phyloP scores from a whole-genome alignment of 768 basidiomycete species.

The Lactarius deliciosus region DNA sequence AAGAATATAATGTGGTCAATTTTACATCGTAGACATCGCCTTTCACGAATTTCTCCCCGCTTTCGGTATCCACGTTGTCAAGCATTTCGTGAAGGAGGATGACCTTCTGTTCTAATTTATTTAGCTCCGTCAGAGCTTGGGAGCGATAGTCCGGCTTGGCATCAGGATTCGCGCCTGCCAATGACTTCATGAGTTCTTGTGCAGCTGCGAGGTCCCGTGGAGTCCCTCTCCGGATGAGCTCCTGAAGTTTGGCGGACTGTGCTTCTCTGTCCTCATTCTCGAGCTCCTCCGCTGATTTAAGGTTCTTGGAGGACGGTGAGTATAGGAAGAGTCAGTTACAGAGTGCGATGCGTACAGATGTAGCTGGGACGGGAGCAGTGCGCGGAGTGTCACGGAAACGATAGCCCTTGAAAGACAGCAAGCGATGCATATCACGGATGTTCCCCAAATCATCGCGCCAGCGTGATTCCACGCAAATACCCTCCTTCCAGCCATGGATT shows the following conservation, averaged over 20 bases:
- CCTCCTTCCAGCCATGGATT: conserved; percentile 93
- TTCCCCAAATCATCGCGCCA: conserved; percentile 97
- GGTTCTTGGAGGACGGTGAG: conserved; percentile 49
- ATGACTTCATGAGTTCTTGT: conserved; percentile 94
- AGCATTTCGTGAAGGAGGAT: conserved; percentile 96
- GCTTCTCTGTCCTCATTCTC: conserved; percentile 95
- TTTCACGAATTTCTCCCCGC: conserved; percentile 75
- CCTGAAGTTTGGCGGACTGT: conserved; percentile 97
- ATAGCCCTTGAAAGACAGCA: conserved; percentile 92
- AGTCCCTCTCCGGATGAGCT: conserved; percentile 92
- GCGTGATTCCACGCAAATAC: conserved; percentile 82
- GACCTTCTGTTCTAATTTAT: conserved; percentile 93
- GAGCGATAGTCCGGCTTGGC: conserved; percentile 91
- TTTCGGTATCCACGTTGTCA: conserved; percentile 76
- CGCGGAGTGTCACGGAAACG: conserved; percentile 60
- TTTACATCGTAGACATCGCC: conserved; percentile 93
- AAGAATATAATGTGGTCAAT: conserved; percentile 18
- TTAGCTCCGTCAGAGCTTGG: conserved; percentile 86
- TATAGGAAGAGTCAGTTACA: background rate
- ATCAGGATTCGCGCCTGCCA: conserved; percentile 94
- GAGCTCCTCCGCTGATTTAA: conserved; percentile 94
- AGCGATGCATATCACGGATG: conserved; percentile 95
- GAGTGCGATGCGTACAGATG: conserved; percentile 41
- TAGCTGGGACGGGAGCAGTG: conserved; percentile 37
- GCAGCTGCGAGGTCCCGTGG: conserved; percentile 93